Percentiles rank a stretch among this genome's conserved stretches.
Conservation (phyloP, 352 stramenopile species). For the Aphanomyces stellatus region DNA sequence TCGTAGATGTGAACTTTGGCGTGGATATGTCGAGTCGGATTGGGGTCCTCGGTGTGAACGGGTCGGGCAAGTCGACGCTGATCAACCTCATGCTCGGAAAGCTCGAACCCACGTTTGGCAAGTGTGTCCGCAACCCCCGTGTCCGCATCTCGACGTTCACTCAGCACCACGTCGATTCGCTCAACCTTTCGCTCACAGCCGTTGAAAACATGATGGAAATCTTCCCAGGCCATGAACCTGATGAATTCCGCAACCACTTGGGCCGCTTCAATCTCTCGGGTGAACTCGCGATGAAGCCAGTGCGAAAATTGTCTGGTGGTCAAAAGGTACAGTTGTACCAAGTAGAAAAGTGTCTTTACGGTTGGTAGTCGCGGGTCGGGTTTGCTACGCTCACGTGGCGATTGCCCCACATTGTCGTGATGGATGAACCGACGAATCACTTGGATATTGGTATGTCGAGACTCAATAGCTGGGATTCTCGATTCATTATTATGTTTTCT, state of each 20-base stretch:
- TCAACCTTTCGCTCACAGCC: slow-evolving; percentile 86
- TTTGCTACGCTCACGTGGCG: slow-evolving; percentile 95
- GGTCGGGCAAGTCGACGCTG: slow-evolving; percentile 92
- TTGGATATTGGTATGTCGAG: slow-evolving; percentile 80
- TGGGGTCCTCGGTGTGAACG: slow-evolving; percentile 89
- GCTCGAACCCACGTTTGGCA: slow-evolving; percentile 74
- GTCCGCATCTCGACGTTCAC: slow-evolving; percentile 94
- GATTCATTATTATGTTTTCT: too few species aligned
- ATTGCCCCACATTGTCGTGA: slow-evolving; percentile 92
- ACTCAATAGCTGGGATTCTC: not conserved
- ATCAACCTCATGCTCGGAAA: slow-evolving; percentile 97
- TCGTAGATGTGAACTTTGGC: slow-evolving; percentile 90
- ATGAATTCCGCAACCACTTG: slow-evolving; percentile 91
- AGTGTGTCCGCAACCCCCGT: slow-evolving; percentile 85
- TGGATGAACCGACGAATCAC: slow-evolving; percentile 97
- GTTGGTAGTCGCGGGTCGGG: slow-evolving; percentile 67
- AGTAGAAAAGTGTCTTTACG: not conserved
- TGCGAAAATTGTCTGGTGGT: slow-evolving; percentile 92
- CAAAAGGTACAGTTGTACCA: slow-evolving; percentile 85
- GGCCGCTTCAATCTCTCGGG: slow-evolving; percentile 95
- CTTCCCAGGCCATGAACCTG: slow-evolving; percentile 73
- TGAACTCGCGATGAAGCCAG: slow-evolving; percentile 90
- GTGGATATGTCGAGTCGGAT: slow-evolving; percentile 94
- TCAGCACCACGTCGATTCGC: slow-evolving; percentile 94
- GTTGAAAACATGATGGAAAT: slow-evolving; percentile 87